Conservation (phyloP, 331 rosid species). For the Phaseolus coccineus region DNA sequence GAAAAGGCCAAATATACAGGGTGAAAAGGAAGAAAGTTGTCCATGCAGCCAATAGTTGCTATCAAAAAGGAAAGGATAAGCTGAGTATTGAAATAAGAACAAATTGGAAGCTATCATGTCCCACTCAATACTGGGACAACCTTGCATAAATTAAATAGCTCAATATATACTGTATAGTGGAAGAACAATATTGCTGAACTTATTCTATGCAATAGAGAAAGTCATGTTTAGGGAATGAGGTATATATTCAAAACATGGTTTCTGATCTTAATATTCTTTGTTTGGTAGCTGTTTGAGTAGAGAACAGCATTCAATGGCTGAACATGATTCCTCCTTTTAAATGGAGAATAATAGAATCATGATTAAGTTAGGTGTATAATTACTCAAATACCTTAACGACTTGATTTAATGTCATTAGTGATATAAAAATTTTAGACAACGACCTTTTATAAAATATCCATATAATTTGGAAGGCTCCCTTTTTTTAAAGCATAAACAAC, state of each 20-base stretch:
- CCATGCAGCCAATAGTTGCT: conserved; percentile 41
- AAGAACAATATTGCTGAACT: conserved; percentile 7
- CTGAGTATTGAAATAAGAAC: conserved; percentile 24
- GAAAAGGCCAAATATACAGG: conserved; percentile 34
- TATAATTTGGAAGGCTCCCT: not conserved
- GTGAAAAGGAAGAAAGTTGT: not conserved
- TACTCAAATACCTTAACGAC: conserved; percentile 33
- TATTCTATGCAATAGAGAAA: conserved; percentile 15
- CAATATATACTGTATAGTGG: conserved; percentile 3
- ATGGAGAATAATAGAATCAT: conserved; percentile 32
- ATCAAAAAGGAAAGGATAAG: conserved; percentile 33
- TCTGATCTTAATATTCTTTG: conserved; percentile 11
- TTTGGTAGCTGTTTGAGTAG: conserved; percentile 40
- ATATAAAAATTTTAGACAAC: not conserved
- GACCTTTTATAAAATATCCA: not conserved
- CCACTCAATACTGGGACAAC: conserved; percentile 29
- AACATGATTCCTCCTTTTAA: conserved; percentile 36
- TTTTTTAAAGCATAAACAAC: conserved; percentile 20
- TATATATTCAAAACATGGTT: conserved; percentile 22
- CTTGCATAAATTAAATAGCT: conserved; percentile 23
- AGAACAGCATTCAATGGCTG: conserved; percentile 23
- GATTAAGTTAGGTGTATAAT: conserved; percentile 24
- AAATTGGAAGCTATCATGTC: conserved; percentile 35
- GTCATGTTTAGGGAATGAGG: conserved; percentile 30
- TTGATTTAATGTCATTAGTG: conserved; percentile 37